These are phyloP conservation scores for Pichia sp. DNA, from an alignment of 1,139 yeast species.

Conservation along the genomic window DNA sequence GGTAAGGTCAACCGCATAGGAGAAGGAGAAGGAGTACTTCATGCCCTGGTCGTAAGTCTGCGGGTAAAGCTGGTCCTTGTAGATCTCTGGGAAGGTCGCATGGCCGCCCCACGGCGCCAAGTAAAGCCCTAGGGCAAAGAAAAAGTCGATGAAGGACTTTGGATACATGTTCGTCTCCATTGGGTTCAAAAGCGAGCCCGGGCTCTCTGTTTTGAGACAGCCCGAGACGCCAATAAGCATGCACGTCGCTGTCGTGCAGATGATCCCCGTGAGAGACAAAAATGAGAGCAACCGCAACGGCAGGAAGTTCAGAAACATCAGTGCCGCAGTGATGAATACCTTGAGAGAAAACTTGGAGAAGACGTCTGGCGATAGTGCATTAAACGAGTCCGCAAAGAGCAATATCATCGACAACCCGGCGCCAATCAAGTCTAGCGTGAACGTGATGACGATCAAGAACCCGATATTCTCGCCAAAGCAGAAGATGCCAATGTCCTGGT, in stretches of 20 bases:
- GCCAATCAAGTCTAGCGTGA: conserved; percentile 58
- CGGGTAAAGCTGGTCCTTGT: conserved; percentile 54
- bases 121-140: conserved; percentile 49
- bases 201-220: conserved; percentile 34
- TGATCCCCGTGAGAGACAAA: conserved; percentile 69
- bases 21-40: conserved; percentile 56
- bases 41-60: conserved; percentile 47
- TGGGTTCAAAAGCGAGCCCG: conserved; percentile 46
- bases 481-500: conserved; percentile 63
- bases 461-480: conserved; percentile 42
- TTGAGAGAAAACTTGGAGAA: conserved; percentile 50
- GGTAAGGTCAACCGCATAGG: conserved; percentile 63
- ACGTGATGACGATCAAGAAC: conserved; percentile 29
- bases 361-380: conserved; percentile 53
- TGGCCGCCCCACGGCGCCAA: conserved; percentile 66
- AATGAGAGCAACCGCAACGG: conserved; percentile 72
- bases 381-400: conserved; percentile 79
- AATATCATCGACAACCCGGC: conserved; percentile 74
- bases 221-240: conserved; percentile 61
- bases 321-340: conserved; percentile 39
- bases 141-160: conserved; percentile 36
- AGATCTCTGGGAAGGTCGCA: conserved; percentile 57
- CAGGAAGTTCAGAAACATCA: conserved; percentile 61
- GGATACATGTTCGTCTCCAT: conserved; percentile 46
- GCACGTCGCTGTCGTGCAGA: conserved; percentile 64